Evolutionary conservation across 164 flowering plant genomes (phyloP).

Genomic region (Berberis vulgaris): DNA sequence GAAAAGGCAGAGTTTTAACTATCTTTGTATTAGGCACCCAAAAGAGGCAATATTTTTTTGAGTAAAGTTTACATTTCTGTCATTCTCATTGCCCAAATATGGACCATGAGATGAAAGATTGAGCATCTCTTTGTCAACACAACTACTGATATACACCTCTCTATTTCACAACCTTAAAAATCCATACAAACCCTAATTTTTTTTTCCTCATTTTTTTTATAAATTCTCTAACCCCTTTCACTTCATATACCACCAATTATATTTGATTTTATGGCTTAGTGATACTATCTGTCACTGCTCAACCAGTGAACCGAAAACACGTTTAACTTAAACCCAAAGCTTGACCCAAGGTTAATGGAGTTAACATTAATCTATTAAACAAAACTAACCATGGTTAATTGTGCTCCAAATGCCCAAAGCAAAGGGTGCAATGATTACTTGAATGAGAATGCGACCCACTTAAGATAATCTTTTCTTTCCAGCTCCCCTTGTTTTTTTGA

Average conservation of each 20-base stretch:
- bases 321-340: too few species aligned
- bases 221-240: too few species aligned
- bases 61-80: not conserved
- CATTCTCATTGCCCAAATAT: conserved; percentile 1
- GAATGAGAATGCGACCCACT: conserved; percentile 33
- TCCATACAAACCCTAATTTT: too few species aligned
- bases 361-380: too few species aligned
- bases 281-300: too few species aligned
- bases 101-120: conserved; percentile 1
- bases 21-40: not conserved
- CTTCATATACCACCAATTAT: too few species aligned
- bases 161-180: too few species aligned
- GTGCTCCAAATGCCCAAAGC: conserved; percentile 7
- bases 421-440: conserved; percentile 32
- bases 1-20: conserved; percentile 2
- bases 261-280: too few species aligned
- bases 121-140: conserved; percentile 10
- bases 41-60: not conserved
- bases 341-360: too few species aligned
- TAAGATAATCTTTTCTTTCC: conserved; percentile 18
- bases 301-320: too few species aligned
- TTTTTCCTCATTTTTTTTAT: too few species aligned
- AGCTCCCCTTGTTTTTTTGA: conserved; percentile 26
- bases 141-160: not conserved
- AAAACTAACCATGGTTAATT: not conserved